Evolutionary conservation across 2,329 filamentous ascomycete species (phyloP), one percentile per base, ranked within the genome.

Genomic region (Aureobasidium leucospermi): DNA sequence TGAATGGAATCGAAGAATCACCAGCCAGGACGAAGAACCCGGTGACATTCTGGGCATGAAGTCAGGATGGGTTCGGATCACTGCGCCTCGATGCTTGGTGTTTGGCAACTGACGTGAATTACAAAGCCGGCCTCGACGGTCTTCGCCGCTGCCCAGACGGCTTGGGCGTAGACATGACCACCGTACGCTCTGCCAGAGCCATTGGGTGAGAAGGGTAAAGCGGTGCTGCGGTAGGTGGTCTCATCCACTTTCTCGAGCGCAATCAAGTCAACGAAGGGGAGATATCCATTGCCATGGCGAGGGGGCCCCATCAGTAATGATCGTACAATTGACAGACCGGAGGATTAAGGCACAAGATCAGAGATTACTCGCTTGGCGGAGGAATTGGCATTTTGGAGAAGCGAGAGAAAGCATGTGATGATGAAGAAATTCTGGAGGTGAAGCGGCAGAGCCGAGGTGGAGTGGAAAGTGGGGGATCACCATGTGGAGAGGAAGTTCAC

Each of bases 131-230:
- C 69, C 6, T 65, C 66, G 11, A 83, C 78, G 1, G 81, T 83
- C 62, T 82, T 77, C 8, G 78, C 77, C 8, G 81, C 81, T 15
- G 81, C 81, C 72, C 79, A 83, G 15, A 78, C 79, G 34, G 80
- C 77, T 67, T 83, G 81, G n/a, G 78, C 77, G 63, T 78, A 83
- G 4, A 82, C 79, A 70, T 84, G 80, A 1, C 81, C 80, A 11
- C 81, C 81, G 67, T 81, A 83, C 0, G 79, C 76, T 13, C 74
- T 70, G 2, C 70, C 71, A 15, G 72, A 67, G 6, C 69, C 70
- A 3, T 73, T 76, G 0, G 79, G 78, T 10, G 74, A 71, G 62
- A 75, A 80, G 0, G 74, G 72, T 55, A 68, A 71, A 8, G 73
- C 70, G 34, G 68, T 71, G 2, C 73, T 76, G 32, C 73, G 69